Percentiles rank a stretch among this genome's conserved stretches.
phyloP scores from a whole-genome alignment of 164 flowering plant species.

The Berberis vulgaris region DNA sequence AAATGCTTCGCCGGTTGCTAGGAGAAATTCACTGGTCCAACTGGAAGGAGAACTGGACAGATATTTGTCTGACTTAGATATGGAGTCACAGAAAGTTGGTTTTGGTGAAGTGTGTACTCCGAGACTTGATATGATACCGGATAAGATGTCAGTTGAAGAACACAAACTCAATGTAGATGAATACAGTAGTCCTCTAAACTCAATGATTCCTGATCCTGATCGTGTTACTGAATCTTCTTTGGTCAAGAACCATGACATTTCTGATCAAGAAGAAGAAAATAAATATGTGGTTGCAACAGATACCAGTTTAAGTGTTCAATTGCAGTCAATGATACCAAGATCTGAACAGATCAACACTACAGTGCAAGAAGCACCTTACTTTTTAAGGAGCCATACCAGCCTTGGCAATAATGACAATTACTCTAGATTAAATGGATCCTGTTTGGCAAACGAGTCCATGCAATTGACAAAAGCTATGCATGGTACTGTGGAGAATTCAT shows the following conservation, averaged over 20 bases:
- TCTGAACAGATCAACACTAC: not conserved
- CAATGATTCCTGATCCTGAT: no score
- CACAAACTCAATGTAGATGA: no score
- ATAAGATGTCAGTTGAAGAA: no score
- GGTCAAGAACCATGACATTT: not conserved
- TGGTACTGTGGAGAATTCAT: constrained; percentile 21
- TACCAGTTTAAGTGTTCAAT: not conserved
- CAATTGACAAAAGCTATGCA: constrained; percentile 6
- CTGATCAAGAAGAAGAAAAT: not conserved
- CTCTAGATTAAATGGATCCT: constrained; percentile 13
- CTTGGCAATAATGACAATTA: constrained; percentile 3
- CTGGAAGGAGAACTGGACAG: no score
- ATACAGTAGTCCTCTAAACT: no score
- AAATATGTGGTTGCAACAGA: not conserved
- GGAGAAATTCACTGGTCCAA: no score
- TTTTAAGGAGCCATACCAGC: constrained; percentile 3
- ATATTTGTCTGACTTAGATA: no score
- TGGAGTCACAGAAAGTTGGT: no score
- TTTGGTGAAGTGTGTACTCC: no score
- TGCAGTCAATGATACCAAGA: not conserved
- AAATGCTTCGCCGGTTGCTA: no score
- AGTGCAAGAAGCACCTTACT: not conserved
- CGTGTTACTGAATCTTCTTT: not conserved
- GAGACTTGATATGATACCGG: no score
- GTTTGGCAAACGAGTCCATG: constrained; percentile 6